Evolutionary conservation across 495 filamentous ascomycete species (phyloP), one percentile per base, ranked within the genome.

Genomic region (Oidiodendron maius): DNA sequence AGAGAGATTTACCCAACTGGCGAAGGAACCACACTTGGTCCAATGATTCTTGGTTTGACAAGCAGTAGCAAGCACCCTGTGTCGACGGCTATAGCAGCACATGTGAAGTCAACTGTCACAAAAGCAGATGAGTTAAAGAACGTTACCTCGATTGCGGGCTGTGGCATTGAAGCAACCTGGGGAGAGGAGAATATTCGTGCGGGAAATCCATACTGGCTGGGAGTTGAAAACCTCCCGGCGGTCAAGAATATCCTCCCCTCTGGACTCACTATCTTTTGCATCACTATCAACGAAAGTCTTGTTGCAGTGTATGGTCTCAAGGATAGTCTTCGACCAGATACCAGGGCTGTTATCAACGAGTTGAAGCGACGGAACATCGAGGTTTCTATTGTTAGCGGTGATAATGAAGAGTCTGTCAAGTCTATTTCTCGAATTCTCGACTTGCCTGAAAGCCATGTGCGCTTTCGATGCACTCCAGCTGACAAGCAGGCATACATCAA

Each of bases 321-420:
- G 37, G 81, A 86, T 41, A 57, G 57, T 1, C 55, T 89, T 17
- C 78, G 87, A 3, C 59, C 68, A 4, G 83, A 86, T 35, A 74
- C 83, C 17, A 34, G 46, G 0, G 20, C 24, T 1, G 71, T 76
- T 2, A 52, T 90, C 12, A 39, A 61, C 8, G 57, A 63, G 12
- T 68, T 93, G 0, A 66, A 69, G 11, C 52, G 61, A n/a, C 74
- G 77, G 15, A 66, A 65, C 10, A 79, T 89, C 21, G 48, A 64
- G 0, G 66, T 84, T 2, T 79, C 78, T 28, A 65, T 93, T 34
- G 60, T 91, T 28, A 87, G 82, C 6, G 87, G 87, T 15, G 87
- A 93, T 50, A 75, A 84, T 46, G 65, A 72, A 23, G 71, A 66
- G 13, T 72, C 80, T 4, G 84, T 89, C 3, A 65, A 68, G 1